Percentiles rank a stretch among this genome's conserved stretches.
phyloP scores from a whole-genome alignment of 345 rosid genomes.

The Dipteronia sinensis region DNA sequence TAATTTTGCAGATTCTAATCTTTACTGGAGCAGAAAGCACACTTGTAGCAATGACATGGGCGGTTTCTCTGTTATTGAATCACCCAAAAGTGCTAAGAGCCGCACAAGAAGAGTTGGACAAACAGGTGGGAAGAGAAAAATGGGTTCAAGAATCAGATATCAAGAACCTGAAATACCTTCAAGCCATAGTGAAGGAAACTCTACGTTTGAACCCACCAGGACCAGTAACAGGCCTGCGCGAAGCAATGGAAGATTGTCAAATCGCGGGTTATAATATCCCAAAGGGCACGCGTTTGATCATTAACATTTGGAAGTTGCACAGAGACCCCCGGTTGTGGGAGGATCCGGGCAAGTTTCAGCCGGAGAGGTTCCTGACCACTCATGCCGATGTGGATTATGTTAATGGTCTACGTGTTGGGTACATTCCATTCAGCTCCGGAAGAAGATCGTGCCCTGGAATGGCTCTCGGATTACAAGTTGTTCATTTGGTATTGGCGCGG shows the following conservation, averaged over 20 bases:
- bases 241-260: slow-evolving; percentile 50
- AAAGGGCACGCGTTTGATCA: slow-evolving; percentile 51
- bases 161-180: slow-evolving; percentile 43
- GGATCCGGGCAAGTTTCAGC: slow-evolving; percentile 39
- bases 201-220: slow-evolving; percentile 54
- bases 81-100: slow-evolving; percentile 35
- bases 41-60: slow-evolving; percentile 47
- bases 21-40: slow-evolving; percentile 63
- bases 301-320: slow-evolving; percentile 65
- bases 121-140: slow-evolving; percentile 37
- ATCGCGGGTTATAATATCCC: slow-evolving; percentile 43
- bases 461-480: slow-evolving; percentile 41
- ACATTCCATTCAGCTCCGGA: slow-evolving; percentile 52
- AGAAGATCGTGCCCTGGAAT: slow-evolving; percentile 64
- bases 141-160: slow-evolving; percentile 66
- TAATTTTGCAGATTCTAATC: slow-evolving; percentile 39
- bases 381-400: slow-evolving; percentile 7
- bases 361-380: slow-evolving; percentile 51
- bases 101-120: slow-evolving; percentile 63
- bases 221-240: slow-evolving; percentile 51
- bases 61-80: slow-evolving; percentile 44
- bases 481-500: slow-evolving; percentile 46
- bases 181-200: slow-evolving; percentile 65
- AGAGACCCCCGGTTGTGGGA: slow-evolving; percentile 54
- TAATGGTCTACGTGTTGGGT: slow-evolving; percentile 28